Percentiles rank a stretch among this genome's conserved stretches.
phyloP scores from a whole-genome alignment of 352 stramenopile genomes.

The Plasmopara viticola region DNA sequence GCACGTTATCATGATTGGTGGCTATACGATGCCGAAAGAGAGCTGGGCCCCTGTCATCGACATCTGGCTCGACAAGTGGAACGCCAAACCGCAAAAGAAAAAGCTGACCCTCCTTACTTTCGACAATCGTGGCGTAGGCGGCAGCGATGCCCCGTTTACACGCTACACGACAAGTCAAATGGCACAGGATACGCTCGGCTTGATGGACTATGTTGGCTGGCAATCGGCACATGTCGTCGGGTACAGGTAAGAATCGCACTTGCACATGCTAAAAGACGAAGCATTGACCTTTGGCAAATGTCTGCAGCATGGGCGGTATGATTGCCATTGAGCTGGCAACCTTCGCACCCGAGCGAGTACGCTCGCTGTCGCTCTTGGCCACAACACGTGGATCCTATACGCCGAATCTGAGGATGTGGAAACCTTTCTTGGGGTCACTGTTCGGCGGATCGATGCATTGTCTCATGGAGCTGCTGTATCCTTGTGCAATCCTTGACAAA shows the following conservation, averaged over 20 bases:
- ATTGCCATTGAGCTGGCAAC: constrained; percentile 36
- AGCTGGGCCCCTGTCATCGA: constrained; percentile 33
- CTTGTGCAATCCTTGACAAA: constrained; percentile 17
- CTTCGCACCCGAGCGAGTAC: constrained; percentile 22
- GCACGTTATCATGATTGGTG: constrained; percentile 38
- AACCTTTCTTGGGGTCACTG: constrained; percentile 21
- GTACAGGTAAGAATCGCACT: constrained; percentile 12
- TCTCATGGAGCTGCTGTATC: constrained; percentile 28
- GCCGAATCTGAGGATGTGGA: constrained; percentile 25
- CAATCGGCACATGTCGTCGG: constrained; percentile 31
- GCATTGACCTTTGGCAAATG: not conserved
- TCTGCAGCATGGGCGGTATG: constrained; percentile 40
- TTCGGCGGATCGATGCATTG: constrained; percentile 21
- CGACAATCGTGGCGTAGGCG: constrained; percentile 45
- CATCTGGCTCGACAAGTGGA: constrained; percentile 30
- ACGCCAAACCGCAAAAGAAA: constrained; percentile 11
- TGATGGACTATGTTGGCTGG: constrained; percentile 42
- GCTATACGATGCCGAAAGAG: constrained; percentile 40
- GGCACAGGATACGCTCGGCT: constrained; percentile 35
- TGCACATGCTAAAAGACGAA: not conserved
- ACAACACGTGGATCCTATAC: constrained; percentile 27
- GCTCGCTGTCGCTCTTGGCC: constrained; percentile 30
- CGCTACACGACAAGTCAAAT: constrained; percentile 47
- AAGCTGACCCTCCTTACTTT: constrained; percentile 34
- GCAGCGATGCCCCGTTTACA: constrained; percentile 25